Conservation (phyloP, 306 rosid genomes). For the Trifolium pratense region DNA sequence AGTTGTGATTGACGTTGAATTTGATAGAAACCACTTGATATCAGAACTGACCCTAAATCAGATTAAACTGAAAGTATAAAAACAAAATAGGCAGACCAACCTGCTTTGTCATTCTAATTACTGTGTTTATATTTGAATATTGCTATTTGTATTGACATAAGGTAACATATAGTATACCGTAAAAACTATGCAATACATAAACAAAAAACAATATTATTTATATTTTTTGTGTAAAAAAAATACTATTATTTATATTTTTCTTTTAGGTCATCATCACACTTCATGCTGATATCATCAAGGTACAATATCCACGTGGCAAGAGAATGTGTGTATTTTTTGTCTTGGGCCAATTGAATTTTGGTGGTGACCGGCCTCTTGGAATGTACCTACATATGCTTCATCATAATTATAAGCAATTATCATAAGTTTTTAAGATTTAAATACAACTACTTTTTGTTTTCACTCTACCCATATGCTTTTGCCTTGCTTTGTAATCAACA, state of each 20-base stretch:
- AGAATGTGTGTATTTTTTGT: constrained; percentile 57
- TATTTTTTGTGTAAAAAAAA: neutral
- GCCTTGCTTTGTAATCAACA: constrained; percentile 50
- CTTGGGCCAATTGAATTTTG: constrained; percentile 51
- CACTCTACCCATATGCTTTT: constrained; percentile 47
- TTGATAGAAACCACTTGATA: no score
- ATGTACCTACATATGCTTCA: constrained; percentile 53
- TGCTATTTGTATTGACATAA: no score
- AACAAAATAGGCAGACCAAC: no score
- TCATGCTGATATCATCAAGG: constrained; percentile 88
- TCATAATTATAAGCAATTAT: constrained; percentile 52
- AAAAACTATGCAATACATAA: neutral
- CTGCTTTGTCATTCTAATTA: no score
- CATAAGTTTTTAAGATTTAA: constrained; percentile 38
- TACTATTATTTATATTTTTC: neutral
- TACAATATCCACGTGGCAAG: constrained; percentile 68
- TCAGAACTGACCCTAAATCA: no score
- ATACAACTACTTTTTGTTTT: constrained; percentile 42
- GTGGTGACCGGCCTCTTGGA: constrained; percentile 53
- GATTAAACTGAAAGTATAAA: no score
- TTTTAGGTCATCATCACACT: constrained; percentile 71
- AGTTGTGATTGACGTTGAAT: no score
- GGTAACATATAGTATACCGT: neutral
- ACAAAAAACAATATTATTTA: neutral
- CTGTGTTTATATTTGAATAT: no score